phyloP scores from a whole-genome alignment of 2,329 filamentous ascomycete species.

The Aspergillus amoenus region DNA sequence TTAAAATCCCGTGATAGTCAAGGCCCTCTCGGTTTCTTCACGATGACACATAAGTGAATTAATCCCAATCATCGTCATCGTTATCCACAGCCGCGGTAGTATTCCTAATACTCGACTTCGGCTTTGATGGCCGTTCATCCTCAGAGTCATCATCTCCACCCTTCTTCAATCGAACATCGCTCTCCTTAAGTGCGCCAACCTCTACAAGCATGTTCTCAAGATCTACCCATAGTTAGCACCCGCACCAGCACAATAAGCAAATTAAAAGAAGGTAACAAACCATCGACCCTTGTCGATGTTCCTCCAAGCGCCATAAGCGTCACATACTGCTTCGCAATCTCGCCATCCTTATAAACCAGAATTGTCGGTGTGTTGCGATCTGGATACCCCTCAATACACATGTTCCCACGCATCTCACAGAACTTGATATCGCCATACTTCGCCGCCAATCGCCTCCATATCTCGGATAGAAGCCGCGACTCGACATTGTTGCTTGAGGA shows the following conservation, averaged over 20 bases:
- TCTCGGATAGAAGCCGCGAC: constrained; percentile 75
- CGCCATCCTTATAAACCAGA: constrained; percentile 84
- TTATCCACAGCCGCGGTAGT: constrained; percentile 40
- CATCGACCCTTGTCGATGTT: constrained; percentile 63
- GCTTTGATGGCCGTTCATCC: constrained; percentile 53
- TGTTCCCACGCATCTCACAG: constrained; percentile 86
- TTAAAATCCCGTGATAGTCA: neutral
- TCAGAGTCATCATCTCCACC: constrained; percentile 54
- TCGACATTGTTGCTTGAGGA: constrained; percentile 77
- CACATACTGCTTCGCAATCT: constrained; percentile 90
- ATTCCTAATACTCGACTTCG: constrained; percentile 54
- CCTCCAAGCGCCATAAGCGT: constrained; percentile 80
- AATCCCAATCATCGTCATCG: constrained; percentile 60
- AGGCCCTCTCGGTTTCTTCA: neutral
- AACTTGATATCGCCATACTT: constrained; percentile 97
- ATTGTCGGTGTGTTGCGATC: constrained; percentile 94
- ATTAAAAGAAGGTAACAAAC: constrained; percentile 25
- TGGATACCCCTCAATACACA: constrained; percentile 96
- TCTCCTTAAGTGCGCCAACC: constrained; percentile 73
- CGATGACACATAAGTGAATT: constrained; percentile 6
- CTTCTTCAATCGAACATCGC: constrained; percentile 72
- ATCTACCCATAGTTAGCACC: constrained; percentile 44
- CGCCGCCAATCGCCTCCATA: constrained; percentile 79
- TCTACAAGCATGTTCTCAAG: constrained; percentile 80
- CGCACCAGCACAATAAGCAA: neutral